phyloP scores from a whole-genome alignment of 495 filamentous ascomycete genomes.

The Lentithecium fluviatile region DNA sequence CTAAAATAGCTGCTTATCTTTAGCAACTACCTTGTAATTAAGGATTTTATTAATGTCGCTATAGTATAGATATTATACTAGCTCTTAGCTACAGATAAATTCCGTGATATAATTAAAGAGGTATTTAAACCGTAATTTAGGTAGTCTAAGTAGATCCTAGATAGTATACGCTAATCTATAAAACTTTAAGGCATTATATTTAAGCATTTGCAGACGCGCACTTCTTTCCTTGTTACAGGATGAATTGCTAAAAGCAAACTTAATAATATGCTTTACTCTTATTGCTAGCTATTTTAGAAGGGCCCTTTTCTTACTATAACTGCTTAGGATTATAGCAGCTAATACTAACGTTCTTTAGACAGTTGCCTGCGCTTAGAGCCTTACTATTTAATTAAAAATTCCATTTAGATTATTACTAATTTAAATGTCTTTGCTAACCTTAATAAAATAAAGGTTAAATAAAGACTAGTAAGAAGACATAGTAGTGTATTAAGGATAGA shows the following conservation, averaged over 20 bases:
- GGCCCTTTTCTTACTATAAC: slow-evolving; percentile 2
- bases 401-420: too few relatives aligned
- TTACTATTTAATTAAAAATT: not conserved
- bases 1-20: not conserved
- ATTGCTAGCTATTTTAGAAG: slow-evolving; percentile 2
- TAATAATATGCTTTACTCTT: slow-evolving; percentile 5
- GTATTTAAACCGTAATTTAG: not conserved
- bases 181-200: slow-evolving; percentile 1
- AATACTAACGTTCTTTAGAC: slow-evolving; percentile 1
- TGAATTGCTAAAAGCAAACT: not conserved
- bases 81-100: not conserved
- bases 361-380: slow-evolving; percentile 4
- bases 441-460: too few relatives aligned
- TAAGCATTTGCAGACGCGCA: not conserved
- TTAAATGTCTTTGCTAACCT: too few relatives aligned
- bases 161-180: slow-evolving; percentile 1
- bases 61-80: slow-evolving; percentile 3
- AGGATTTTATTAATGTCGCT: not conserved
- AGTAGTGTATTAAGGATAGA: too few relatives aligned
- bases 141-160: not conserved
- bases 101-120: not conserved
- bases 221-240: not conserved
- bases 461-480: too few relatives aligned
- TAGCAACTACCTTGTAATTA: not conserved
- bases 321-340: not conserved